Evolutionary conservation across 495 filamentous ascomycete genomes (phyloP).

Genomic region (Daldinia decipiens): DNA sequence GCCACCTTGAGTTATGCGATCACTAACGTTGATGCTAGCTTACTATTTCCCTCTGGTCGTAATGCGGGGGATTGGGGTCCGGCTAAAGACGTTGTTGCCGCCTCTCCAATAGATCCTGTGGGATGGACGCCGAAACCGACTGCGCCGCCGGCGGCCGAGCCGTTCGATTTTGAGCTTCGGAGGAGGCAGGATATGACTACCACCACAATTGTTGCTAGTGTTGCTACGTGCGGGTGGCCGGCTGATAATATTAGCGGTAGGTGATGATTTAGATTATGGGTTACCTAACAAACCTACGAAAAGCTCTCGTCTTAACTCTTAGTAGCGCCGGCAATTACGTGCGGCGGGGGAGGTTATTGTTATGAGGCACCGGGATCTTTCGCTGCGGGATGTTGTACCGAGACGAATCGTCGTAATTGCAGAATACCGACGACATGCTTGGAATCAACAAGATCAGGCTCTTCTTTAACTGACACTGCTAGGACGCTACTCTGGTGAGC

Average conservation of each 20-base stretch:
- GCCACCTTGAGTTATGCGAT: slow-evolving; percentile 47
- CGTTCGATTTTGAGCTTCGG: slow-evolving; percentile 41
- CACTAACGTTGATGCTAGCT: slow-evolving; percentile 41
- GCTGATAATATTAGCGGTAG: slow-evolving; percentile 34
- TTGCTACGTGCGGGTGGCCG: slow-evolving; percentile 44
- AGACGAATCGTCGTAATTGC: slow-evolving; percentile 37
- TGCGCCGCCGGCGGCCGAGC: slow-evolving; percentile 41
- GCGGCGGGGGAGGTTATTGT: slow-evolving; percentile 39
- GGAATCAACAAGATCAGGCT: slow-evolving; percentile 31
- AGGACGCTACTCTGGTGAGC: slow-evolving; percentile 42
- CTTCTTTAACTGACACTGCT: background rate
- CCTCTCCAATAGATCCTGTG: slow-evolving; percentile 36
- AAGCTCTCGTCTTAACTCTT: slow-evolving; percentile 28
- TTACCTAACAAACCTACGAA: slow-evolving; percentile 2
- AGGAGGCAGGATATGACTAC: slow-evolving; percentile 32
- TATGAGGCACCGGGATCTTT: slow-evolving; percentile 7
- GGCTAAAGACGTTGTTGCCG: slow-evolving; percentile 34
- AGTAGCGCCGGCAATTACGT: slow-evolving; percentile 44
- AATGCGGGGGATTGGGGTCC: slow-evolving; percentile 46
- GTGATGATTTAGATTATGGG: slow-evolving; percentile 26
- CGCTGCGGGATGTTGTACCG: slow-evolving; percentile 44
- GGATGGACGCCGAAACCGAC: slow-evolving; percentile 50
- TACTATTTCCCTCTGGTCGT: slow-evolving; percentile 26
- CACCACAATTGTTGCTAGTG: slow-evolving; percentile 1
- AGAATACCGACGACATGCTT: slow-evolving; percentile 46